phyloP scores from a whole-genome alignment of 2,329 filamentous ascomycete genomes.

The Phoma sp. region DNA sequence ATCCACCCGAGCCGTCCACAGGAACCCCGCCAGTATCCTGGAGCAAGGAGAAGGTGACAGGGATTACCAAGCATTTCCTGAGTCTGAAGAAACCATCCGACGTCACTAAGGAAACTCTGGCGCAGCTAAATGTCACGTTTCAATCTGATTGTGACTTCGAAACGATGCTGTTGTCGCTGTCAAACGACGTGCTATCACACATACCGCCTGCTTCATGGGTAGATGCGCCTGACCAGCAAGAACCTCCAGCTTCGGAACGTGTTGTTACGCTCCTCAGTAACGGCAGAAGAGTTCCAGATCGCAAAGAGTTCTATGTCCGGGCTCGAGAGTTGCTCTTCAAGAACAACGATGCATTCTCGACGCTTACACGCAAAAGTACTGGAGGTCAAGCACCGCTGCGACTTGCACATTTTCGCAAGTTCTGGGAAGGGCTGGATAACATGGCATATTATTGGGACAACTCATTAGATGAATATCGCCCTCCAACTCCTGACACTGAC shows the following conservation, averaged over 20 bases:
- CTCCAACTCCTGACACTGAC: slow-evolving; percentile 29
- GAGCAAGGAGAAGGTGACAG: slow-evolving; percentile 45
- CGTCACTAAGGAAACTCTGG: slow-evolving; percentile 49
- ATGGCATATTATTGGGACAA: slow-evolving; percentile 70
- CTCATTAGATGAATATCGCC: slow-evolving; percentile 64
- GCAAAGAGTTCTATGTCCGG: slow-evolving; percentile 58
- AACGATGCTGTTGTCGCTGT: slow-evolving; percentile 46
- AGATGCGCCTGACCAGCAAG: slow-evolving; percentile 35
- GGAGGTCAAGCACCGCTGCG: slow-evolving; percentile 57
- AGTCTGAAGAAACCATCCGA: slow-evolving; percentile 52
- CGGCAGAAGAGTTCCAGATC: slow-evolving; percentile 56
- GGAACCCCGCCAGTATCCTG: slow-evolving; percentile 39
- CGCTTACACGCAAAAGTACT: slow-evolving; percentile 58
- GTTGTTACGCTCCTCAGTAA: slow-evolving; percentile 53
- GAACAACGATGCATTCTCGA: slow-evolving; percentile 66
- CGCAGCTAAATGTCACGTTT: slow-evolving; percentile 54
- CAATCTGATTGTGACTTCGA: slow-evolving; percentile 48
- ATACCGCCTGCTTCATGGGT: slow-evolving; percentile 51
- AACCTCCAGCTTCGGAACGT: slow-evolving; percentile 36
- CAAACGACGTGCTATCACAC: slow-evolving; percentile 46
- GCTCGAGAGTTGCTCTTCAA: slow-evolving; percentile 61
- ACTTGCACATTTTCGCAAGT: slow-evolving; percentile 65
- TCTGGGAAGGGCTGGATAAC: slow-evolving; percentile 66
- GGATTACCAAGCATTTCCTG: slow-evolving; percentile 55
- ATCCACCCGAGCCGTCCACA: slow-evolving; percentile 44